phyloP scores from a whole-genome alignment of 495 filamentous ascomycete genomes.

The Oidiodendron maius region DNA sequence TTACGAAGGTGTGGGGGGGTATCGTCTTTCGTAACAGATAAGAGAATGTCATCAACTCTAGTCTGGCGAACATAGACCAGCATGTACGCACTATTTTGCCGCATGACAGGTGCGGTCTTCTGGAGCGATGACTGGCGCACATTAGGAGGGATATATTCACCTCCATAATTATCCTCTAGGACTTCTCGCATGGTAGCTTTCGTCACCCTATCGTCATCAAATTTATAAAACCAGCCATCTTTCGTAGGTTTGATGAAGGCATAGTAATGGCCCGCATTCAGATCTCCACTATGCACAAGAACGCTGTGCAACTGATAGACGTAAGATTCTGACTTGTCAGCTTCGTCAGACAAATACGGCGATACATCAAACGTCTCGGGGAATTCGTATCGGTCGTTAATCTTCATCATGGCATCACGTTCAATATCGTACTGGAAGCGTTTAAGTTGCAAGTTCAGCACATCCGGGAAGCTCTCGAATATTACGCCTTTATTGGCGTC shows the following conservation, averaged over 20 bases:
- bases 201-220: conserved; percentile 94
- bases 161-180: conserved; percentile 93
- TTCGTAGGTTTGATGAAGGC: conserved; percentile 91
- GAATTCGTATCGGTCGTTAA: conserved; percentile 97
- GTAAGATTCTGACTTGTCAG: conserved; percentile 84
- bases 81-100: conserved; percentile 83
- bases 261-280: conserved; percentile 99
- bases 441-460: conserved; percentile 93
- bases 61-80: conserved; percentile 93
- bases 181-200: conserved; percentile 88
- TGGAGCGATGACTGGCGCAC: conserved; percentile 30
- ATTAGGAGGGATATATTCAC: conserved; percentile 63
- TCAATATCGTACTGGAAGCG: conserved; percentile 97
- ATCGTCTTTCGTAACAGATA: conserved; percentile 65
- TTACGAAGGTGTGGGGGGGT: conserved; percentile 71
- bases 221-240: conserved; percentile 92
- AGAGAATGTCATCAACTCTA: conserved; percentile 71
- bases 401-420: conserved; percentile 96
- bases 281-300: conserved; percentile 90
- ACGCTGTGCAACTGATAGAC: conserved; percentile 91
- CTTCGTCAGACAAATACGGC: conserved; percentile 80
- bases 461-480: conserved; percentile 91
- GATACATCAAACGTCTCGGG: conserved; percentile 87
- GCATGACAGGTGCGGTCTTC: conserved; percentile 42
- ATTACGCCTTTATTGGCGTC: conserved; percentile 97